These are phyloP conservation scores for Epipyxis sp. DNA, from an alignment of 108 stramenopile genomes.

Conservation along the genomic window DNA sequence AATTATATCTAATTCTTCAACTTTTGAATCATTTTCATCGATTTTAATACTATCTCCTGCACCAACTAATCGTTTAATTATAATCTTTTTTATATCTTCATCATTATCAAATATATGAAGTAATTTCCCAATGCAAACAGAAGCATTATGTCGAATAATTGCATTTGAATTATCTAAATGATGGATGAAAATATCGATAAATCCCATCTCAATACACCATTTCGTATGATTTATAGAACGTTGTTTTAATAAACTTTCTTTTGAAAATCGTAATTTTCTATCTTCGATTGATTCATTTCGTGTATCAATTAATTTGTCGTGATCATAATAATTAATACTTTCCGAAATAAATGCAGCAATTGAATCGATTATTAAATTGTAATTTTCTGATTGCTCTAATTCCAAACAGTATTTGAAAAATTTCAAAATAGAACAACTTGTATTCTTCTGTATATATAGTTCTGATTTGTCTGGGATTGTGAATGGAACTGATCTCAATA, in stretches of 20 bases:
- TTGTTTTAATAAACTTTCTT: not conserved
- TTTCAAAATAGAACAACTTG: not conserved
- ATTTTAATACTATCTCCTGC: not conserved
- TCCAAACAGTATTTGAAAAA: not conserved
- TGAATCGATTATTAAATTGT: not conserved
- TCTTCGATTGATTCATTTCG: conserved; percentile 4
- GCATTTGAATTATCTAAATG: not conserved
- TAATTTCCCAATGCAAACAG: not conserved
- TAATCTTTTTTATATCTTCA: not conserved
- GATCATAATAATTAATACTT: not conserved
- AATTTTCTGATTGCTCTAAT: conserved; percentile 9
- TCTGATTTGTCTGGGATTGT: conserved; percentile 4
- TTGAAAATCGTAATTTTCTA: not conserved
- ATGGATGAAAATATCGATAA: not conserved
- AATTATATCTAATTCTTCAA: not conserved
- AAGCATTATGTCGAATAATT: not conserved
- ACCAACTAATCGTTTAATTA: not conserved
- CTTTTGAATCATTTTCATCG: not conserved
- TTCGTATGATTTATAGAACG: not conserved
- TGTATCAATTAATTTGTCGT: not conserved
- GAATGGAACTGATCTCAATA: too few species aligned
- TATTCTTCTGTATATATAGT: not conserved
- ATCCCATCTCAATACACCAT: not conserved
- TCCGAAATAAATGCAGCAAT: conserved; percentile 2
- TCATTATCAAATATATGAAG: not conserved